Evolutionary conservation across 2,329 filamentous ascomycete genomes (phyloP).

Genomic region (Colletotrichum melonis): DNA sequence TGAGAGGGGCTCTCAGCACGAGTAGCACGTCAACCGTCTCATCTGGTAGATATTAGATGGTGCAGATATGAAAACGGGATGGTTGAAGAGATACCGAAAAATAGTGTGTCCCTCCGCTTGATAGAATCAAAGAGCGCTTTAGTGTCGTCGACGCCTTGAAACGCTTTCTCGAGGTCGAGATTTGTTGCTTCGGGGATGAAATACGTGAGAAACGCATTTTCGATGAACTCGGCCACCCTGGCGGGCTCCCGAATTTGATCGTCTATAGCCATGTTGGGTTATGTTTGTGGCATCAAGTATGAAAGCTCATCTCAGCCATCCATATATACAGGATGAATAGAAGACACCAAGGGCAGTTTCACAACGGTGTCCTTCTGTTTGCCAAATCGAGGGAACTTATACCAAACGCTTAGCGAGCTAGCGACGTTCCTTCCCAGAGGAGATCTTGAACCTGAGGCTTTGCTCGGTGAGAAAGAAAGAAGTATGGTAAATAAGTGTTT

Average conservation of each 20-base stretch:
- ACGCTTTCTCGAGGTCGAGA: slow-evolving; percentile 63
- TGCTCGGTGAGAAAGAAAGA: too few species aligned
- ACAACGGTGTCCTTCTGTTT: neutral
- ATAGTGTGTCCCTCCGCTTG: slow-evolving; percentile 71
- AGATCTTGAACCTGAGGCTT: neutral
- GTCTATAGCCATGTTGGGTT: slow-evolving; percentile 39
- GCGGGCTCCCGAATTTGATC: slow-evolving; percentile 14
- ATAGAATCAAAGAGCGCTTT: slow-evolving; percentile 67
- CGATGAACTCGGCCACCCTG: slow-evolving; percentile 60
- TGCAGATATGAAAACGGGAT: slow-evolving; percentile 29
- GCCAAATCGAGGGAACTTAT: neutral
- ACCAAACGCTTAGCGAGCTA: neutral
- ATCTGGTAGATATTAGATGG: slow-evolving; percentile 62
- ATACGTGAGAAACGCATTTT: slow-evolving; percentile 70
- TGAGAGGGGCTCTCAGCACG: slow-evolving; percentile 72
- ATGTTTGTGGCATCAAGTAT: slow-evolving; percentile 17
- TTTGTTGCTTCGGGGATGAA: slow-evolving; percentile 68
- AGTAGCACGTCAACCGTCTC: slow-evolving; percentile 78
- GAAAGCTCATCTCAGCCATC: slow-evolving; percentile 14
- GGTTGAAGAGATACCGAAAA: slow-evolving; percentile 71
- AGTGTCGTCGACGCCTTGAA: slow-evolving; percentile 56
- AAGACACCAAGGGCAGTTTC: slow-evolving; percentile 16
- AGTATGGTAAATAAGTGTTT: neutral
- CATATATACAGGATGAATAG: neutral
- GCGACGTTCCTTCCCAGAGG: neutral